phyloP scores from a whole-genome alignment of 2,329 filamentous ascomycete species.

The Coniochaeta sp. region DNA sequence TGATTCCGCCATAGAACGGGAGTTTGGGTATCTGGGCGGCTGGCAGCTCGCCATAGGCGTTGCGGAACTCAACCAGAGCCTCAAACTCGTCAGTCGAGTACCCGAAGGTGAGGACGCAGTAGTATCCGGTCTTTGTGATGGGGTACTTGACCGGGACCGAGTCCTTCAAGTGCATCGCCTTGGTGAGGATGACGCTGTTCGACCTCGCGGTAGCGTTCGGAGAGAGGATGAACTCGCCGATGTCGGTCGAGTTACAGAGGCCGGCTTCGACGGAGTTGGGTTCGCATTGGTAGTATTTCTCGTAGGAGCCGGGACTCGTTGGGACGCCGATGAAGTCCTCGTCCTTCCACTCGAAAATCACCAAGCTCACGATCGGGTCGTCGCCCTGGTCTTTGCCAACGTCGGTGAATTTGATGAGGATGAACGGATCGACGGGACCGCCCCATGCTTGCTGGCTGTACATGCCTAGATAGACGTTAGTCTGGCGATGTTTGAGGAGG shows the following conservation, averaged over 20 bases:
- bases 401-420: constrained; percentile 65
- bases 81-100: constrained; percentile 64
- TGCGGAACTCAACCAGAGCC: constrained; percentile 84
- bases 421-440: constrained; percentile 81
- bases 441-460: constrained; percentile 88
- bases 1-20: constrained; percentile 92
- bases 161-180: constrained; percentile 75
- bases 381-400: constrained; percentile 46
- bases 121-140: constrained; percentile 89
- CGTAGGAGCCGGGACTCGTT: constrained; percentile 42
- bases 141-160: constrained; percentile 70
- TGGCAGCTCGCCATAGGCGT: constrained; percentile 91
- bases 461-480: constrained; percentile 58
- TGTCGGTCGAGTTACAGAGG: constrained; percentile 67
- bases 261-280: constrained; percentile 59
- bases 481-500: background rate
- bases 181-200: constrained; percentile 65
- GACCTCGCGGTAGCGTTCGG: constrained; percentile 68
- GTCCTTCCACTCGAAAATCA: constrained; percentile 94
- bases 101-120: constrained; percentile 77
- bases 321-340: constrained; percentile 68
- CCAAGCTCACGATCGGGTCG: constrained; percentile 72
- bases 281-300: constrained; percentile 62
- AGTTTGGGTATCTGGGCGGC: constrained; percentile 95
- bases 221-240: constrained; percentile 78